phyloP scores from a whole-genome alignment of 139 green algal genomes.

The Penium margaritaceum region DNA sequence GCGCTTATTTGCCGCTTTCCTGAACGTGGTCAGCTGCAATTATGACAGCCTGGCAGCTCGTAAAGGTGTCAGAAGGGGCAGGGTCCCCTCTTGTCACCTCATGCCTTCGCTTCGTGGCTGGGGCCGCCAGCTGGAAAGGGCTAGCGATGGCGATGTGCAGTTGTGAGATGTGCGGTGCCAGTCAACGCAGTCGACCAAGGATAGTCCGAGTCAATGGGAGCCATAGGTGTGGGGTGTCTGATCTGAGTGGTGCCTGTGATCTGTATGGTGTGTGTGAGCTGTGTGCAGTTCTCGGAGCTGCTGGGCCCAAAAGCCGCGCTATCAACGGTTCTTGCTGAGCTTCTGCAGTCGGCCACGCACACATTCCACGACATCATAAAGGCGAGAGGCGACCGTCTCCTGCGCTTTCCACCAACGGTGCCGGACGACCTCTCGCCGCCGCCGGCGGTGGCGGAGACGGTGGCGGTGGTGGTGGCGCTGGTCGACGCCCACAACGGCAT shows the following conservation, averaged over 20 bases:
- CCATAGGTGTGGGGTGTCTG: too few species aligned
- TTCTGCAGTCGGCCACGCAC: conserved; percentile 13
- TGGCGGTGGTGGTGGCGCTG: conserved; percentile 38
- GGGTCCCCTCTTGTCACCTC: too few species aligned
- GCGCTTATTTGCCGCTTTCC: too few species aligned
- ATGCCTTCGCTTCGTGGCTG: too few species aligned
- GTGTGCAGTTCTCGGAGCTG: conserved; percentile 26
- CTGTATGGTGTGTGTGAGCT: not conserved
- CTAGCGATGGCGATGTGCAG: too few species aligned
- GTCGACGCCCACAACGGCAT: conserved; percentile 22
- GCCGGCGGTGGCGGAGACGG: conserved; percentile 23
- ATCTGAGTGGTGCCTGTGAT: not conserved
- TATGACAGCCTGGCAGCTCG: too few species aligned
- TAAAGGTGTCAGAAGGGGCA: too few species aligned
- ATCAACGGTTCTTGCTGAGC: conserved; percentile 13
- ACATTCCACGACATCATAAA: conserved; percentile 40
- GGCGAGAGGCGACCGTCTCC: conserved; percentile 27
- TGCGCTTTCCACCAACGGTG: conserved; percentile 37
- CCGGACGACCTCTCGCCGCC: conserved; percentile 26
- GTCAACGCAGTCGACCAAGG: not conserved
- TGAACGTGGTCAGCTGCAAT: too few species aligned
- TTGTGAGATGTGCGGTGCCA: not conserved
- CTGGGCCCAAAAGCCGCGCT: conserved; percentile 28
- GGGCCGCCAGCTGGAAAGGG: too few species aligned
- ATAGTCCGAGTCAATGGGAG: not conserved